Evolutionary conservation across 352 stramenopile species (phyloP).

Genomic region (Phytophthora rubi): DNA sequence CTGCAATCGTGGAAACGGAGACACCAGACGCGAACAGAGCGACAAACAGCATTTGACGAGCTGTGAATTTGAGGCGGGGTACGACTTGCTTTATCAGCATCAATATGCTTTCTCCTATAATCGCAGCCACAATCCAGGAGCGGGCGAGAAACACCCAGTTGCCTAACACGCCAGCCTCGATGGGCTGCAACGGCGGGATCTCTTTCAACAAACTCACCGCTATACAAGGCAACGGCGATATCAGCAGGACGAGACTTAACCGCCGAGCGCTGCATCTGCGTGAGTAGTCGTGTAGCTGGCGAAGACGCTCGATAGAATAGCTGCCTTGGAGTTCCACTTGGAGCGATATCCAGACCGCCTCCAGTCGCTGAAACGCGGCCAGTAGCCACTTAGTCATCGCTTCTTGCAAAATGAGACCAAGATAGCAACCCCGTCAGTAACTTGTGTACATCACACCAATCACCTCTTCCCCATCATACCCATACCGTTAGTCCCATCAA

Average conservation of each 20-base stretch:
- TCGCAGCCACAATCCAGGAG: not conserved
- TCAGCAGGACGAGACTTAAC: not conserved
- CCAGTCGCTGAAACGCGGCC: no score
- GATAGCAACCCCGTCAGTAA: not conserved
- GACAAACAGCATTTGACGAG: not conserved
- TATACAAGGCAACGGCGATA: not conserved
- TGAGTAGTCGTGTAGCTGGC: not conserved
- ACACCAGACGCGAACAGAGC: not conserved
- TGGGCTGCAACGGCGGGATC: not conserved
- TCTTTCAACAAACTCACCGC: not conserved
- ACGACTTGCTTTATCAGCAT: not conserved
- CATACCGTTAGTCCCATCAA: not conserved
- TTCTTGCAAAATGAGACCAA: no score
- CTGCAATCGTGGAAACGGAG: not conserved
- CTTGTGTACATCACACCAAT: conserved; percentile 12
- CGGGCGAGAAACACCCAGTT: conserved; percentile 11
- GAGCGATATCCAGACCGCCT: no score
- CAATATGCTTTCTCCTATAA: not conserved
- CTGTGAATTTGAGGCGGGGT: not conserved
- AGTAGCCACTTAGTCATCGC: no score
- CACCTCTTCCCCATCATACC: conserved; percentile 1
- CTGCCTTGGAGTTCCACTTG: no score
- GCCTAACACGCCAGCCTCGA: not conserved
- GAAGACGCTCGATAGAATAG: not conserved
- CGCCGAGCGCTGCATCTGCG: not conserved